phyloP scores from a whole-genome alignment of 2,329 filamentous ascomycete genomes.

The Xylaria sp. region DNA sequence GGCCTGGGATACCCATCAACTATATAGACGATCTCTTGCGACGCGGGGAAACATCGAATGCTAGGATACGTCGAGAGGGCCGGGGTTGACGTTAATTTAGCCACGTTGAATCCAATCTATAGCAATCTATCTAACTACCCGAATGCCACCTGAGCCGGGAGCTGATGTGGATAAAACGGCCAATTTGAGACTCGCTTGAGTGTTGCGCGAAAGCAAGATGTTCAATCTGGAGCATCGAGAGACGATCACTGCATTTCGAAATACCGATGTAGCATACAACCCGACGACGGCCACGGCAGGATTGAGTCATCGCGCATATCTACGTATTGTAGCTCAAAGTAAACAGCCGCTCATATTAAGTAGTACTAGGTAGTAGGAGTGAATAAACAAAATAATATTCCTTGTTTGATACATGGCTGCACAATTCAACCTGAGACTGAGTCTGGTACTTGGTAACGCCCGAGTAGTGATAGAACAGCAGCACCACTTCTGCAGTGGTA shows the following conservation, averaged over 20 bases:
- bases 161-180: conserved; percentile 35
- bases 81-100: conserved; percentile 41
- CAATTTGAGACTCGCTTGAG: conserved; percentile 22
- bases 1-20: background rate
- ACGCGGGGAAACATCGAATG: conserved; percentile 42
- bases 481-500: too few species aligned
- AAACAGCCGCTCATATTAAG: background rate
- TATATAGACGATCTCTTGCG: conserved; percentile 33
- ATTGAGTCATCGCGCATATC: conserved; percentile 9
- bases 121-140: conserved; percentile 41
- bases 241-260: conserved; percentile 8
- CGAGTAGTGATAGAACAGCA: too few species aligned
- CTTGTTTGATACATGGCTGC: background rate
- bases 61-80: conserved; percentile 31
- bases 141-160: conserved; percentile 44
- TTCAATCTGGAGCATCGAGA: conserved; percentile 15
- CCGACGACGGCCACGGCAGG: background rate
- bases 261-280: conserved; percentile 12
- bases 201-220: conserved; percentile 1
- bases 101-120: conserved; percentile 42
- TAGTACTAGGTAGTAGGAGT: background rate
- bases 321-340: background rate
- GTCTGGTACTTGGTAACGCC: too few species aligned
- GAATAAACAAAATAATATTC: too few species aligned
- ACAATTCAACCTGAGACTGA: background rate